Percentiles rank a stretch among this genome's conserved stretches.
Conservation (phyloP, 1,284 basidiomycete species). For the Phlebopus sp. region DNA sequence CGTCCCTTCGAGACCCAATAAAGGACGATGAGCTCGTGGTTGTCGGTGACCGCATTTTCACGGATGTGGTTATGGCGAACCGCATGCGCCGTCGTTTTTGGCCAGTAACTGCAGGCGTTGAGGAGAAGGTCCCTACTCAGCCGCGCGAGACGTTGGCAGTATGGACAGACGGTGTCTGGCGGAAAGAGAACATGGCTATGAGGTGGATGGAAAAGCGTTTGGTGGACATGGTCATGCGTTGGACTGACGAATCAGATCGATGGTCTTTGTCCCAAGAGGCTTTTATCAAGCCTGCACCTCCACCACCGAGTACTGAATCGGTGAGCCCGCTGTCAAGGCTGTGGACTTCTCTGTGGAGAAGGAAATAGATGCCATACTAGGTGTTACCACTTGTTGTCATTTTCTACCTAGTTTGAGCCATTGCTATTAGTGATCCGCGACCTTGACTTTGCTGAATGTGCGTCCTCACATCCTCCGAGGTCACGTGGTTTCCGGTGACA, state of each 20-base stretch:
- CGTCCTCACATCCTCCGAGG: no score
- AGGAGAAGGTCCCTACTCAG: slow-evolving; percentile 16
- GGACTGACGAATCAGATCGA: slow-evolving; percentile 12
- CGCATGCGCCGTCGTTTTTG: slow-evolving; percentile 46
- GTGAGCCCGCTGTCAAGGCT: background rate
- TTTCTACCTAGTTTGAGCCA: no score
- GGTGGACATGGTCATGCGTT: slow-evolving; percentile 44
- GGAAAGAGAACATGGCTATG: slow-evolving; percentile 56
- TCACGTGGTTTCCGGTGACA: no score
- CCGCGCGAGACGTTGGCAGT: slow-evolving; percentile 54
- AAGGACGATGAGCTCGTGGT: slow-evolving; percentile 66
- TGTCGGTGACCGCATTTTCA: slow-evolving; percentile 89
- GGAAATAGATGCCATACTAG: background rate
- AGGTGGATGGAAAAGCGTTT: slow-evolving; percentile 56
- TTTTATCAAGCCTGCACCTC: slow-evolving; percentile 5
- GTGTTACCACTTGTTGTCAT: no score
- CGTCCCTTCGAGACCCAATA: slow-evolving; percentile 42
- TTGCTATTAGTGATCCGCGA: no score
- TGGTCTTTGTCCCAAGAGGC: background rate
- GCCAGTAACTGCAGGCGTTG: background rate
- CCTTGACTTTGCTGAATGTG: no score
- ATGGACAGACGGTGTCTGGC: slow-evolving; percentile 69
- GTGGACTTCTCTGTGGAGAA: background rate
- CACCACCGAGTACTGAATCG: background rate
- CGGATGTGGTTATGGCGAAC: slow-evolving; percentile 85